phyloP scores from a whole-genome alignment of 441 rosid species.

The Erysimum cheiri region DNA sequence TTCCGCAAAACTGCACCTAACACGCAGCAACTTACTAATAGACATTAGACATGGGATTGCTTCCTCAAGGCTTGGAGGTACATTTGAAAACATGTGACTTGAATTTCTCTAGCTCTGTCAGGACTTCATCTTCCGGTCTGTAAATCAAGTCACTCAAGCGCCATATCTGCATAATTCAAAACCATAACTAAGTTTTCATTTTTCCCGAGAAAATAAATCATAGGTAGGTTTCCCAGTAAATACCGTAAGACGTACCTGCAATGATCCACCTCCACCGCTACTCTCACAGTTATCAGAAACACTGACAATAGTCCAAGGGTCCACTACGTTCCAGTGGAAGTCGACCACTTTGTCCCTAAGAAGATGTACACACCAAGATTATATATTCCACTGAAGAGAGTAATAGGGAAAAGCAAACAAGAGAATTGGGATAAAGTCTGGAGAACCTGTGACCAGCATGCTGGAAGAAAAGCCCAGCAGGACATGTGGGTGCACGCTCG shows the following conservation, averaged over 20 bases:
- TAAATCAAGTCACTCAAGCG: slow-evolving; percentile 92
- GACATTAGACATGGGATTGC: slow-evolving; percentile 1
- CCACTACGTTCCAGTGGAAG: slow-evolving; percentile 84
- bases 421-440: slow-evolving; percentile 2
- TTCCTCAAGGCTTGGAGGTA: slow-evolving; percentile 50
- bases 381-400: slow-evolving; percentile 10
- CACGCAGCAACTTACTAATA: slow-evolving; percentile 24
- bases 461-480: slow-evolving; percentile 89
- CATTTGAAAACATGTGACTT: slow-evolving; percentile 76
- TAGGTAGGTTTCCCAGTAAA: slow-evolving; percentile 9
- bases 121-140: slow-evolving; percentile 87
- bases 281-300: slow-evolving; percentile 91
- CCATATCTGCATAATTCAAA: slow-evolving; percentile 73
- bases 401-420: neutral
- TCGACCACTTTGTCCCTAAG: slow-evolving; percentile 92
- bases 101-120: slow-evolving; percentile 89
- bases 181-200: neutral
- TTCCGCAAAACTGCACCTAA: slow-evolving; percentile 18
- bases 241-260: slow-evolving; percentile 62
- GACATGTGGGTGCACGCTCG: slow-evolving; percentile 53
- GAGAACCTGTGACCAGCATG: slow-evolving; percentile 96
- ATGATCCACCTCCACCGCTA: slow-evolving; percentile 92
- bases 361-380: slow-evolving; percentile 1
- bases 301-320: slow-evolving; percentile 95
- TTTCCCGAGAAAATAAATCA: neutral